Conservation (phyloP, 768 basidiomycete species). For the Mycena pura region DNA sequence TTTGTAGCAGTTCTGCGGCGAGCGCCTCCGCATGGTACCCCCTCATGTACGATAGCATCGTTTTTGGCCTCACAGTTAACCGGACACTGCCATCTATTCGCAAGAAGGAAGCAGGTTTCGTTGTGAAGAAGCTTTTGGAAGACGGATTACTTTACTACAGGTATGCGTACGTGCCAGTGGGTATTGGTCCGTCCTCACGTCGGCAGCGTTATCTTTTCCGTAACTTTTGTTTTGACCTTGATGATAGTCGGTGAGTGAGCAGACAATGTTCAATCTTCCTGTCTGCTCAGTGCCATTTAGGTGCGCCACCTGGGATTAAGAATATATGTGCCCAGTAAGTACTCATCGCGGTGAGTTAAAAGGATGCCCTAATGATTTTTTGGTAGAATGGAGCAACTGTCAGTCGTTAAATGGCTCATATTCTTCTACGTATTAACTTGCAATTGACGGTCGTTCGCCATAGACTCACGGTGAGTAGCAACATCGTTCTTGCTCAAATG, state of each 20-base stretch:
- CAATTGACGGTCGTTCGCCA: neutral
- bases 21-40: slow-evolving; percentile 41
- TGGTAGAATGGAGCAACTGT: slow-evolving; percentile 30
- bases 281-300: neutral
- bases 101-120: slow-evolving; percentile 24
- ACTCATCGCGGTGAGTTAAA: neutral
- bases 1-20: slow-evolving; percentile 29
- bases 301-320: slow-evolving; percentile 35
- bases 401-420: neutral
- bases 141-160: slow-evolving; percentile 38
- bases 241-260: slow-evolving; percentile 31
- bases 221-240: slow-evolving; percentile 35
- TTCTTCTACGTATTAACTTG: neutral
- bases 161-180: slow-evolving; percentile 18
- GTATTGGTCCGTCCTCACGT: neutral
- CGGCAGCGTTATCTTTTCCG: slow-evolving; percentile 34
- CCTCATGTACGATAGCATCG: slow-evolving; percentile 35
- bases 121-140: slow-evolving; percentile 33
- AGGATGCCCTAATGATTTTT: neutral
- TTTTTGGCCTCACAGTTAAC: slow-evolving; percentile 36
- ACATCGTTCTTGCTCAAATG: slow-evolving; percentile 40
- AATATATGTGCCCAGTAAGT: slow-evolving; percentile 39
- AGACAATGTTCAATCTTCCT: neutral
- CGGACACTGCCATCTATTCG: slow-evolving; percentile 31
- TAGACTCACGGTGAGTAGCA: slow-evolving; percentile 19